Percentiles rank a stretch among this genome's conserved stretches.
Evolutionary conservation across 441 rosid species (phyloP).

Genomic region (Aleurites moluccanus): DNA sequence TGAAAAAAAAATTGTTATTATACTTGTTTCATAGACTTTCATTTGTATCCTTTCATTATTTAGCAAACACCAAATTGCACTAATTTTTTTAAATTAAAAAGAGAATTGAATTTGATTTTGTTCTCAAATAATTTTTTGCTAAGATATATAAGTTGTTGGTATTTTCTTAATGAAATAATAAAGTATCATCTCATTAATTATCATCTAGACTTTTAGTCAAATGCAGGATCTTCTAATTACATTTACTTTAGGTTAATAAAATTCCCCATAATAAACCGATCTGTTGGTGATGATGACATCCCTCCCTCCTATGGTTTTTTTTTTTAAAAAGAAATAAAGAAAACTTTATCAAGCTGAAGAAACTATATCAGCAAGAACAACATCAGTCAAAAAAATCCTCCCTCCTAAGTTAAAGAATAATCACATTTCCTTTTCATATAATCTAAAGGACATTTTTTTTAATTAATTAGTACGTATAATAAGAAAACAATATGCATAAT

Average conservation of each 20-base stretch:
- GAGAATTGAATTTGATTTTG: not conserved
- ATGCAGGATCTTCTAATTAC: not conserved
- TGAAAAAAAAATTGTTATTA: too few relatives aligned
- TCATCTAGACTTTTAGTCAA: slow-evolving; percentile 10
- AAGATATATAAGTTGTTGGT: not conserved
- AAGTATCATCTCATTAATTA: not conserved
- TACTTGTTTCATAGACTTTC: too few relatives aligned
- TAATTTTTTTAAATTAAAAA: too few relatives aligned
- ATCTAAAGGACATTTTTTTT: too few relatives aligned
- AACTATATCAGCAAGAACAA: too few relatives aligned
- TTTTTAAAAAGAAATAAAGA: too few relatives aligned
- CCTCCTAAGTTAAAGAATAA: not conserved
- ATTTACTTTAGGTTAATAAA: not conserved
- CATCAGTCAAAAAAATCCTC: too few relatives aligned
- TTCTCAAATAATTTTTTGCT: too few relatives aligned
- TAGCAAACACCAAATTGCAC: too few relatives aligned
- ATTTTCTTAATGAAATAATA: not conserved
- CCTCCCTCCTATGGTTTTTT: not conserved
- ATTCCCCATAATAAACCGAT: not conserved
- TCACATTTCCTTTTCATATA: not conserved
- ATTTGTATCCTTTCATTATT: too few relatives aligned
- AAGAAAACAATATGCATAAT: too few relatives aligned
- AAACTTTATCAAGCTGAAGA: too few relatives aligned
- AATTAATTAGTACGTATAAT: not conserved
- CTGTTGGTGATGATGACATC: not conserved